Conservation (phyloP, 2,329 filamentous ascomycete species). For the Phialophora expanda region DNA sequence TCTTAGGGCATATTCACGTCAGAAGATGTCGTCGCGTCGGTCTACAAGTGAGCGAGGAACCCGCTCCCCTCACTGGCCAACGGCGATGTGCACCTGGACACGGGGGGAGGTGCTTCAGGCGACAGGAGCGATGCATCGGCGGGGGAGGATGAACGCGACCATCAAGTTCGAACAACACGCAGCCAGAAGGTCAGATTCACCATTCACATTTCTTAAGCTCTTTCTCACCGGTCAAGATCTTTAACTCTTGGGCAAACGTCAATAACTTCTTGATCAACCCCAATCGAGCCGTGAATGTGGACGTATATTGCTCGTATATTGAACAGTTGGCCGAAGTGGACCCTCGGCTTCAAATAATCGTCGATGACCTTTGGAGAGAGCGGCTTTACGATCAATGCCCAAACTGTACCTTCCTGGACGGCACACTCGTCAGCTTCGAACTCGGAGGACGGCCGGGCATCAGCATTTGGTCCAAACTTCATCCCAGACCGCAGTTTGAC, state of each 20-base stretch:
- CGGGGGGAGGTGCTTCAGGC: background rate
- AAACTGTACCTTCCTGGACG: background rate
- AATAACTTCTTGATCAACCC: background rate
- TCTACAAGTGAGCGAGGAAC: background rate
- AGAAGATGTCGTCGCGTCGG: background rate
- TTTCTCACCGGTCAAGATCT: background rate
- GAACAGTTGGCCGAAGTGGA: background rate
- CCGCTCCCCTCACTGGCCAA: background rate
- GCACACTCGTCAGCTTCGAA: background rate
- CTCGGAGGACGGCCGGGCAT: background rate
- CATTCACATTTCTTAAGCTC: background rate
- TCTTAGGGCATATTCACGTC: background rate
- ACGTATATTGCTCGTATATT: background rate
- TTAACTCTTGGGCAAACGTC: background rate
- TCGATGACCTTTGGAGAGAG: background rate
- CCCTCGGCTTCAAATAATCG: background rate
- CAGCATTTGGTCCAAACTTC: background rate
- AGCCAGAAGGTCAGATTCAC: background rate
- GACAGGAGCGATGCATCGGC: background rate
- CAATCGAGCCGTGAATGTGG: background rate
- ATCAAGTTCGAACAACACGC: too few species aligned
- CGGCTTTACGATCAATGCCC: background rate
- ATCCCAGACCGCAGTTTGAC: background rate
- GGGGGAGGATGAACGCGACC: too few species aligned
- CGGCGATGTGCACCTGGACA: background rate